These are phyloP conservation scores for Lipomyces orientalis DNA, from an alignment of 805 yeast species.

Conservation along the genomic window DNA sequence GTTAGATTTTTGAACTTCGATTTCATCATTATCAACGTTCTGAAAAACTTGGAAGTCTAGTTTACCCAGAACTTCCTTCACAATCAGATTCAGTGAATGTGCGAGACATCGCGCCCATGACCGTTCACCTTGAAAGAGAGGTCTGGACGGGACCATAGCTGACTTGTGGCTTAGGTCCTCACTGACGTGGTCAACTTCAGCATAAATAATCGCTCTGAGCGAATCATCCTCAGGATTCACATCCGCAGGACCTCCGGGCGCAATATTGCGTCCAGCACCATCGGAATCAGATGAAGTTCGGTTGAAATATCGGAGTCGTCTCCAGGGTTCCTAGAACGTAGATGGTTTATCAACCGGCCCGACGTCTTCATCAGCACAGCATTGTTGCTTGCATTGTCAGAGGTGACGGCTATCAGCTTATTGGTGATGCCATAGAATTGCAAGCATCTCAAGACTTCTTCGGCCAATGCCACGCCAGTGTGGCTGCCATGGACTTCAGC, in stretches of 20 bases:
- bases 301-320: constrained; percentile 4
- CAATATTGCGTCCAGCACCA: not conserved
- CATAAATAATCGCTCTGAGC: constrained; percentile 4
- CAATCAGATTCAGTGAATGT: too few species aligned
- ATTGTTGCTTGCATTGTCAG: constrained; percentile 7
- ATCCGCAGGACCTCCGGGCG: constrained; percentile 11
- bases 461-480: not conserved
- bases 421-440: not conserved
- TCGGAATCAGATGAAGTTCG: not conserved
- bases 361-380: constrained; percentile 2
- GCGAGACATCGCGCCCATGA: too few species aligned
- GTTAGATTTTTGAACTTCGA: too few species aligned
- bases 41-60: too few species aligned
- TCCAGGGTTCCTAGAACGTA: too few species aligned
- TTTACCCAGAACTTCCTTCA: too few species aligned
- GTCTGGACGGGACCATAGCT: too few species aligned
- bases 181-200: too few species aligned
- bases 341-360: not conserved
- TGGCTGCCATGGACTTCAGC: constrained; percentile 9
- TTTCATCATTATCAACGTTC: too few species aligned
- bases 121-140: too few species aligned
- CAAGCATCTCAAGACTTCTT: not conserved
- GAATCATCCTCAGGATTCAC: constrained; percentile 3
- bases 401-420: not conserved
- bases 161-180: too few species aligned